Evolutionary conservation across 1,284 basidiomycete species (phyloP).

Genomic region (Leccinum fallax): DNA sequence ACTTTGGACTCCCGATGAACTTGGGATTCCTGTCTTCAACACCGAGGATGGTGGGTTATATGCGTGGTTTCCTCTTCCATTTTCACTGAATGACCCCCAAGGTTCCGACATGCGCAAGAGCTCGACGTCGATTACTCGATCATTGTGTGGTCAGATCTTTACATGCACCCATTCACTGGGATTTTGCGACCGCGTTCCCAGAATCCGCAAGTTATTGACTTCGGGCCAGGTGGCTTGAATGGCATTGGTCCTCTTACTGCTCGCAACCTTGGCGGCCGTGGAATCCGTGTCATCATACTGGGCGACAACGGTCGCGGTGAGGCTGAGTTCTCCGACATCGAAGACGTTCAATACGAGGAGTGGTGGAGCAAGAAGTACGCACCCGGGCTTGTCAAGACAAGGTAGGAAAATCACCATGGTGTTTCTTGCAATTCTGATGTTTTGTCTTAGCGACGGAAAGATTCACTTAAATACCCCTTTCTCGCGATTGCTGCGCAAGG

Average conservation of each 20-base stretch:
- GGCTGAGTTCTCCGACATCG: constrained; percentile 80
- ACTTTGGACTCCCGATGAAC: constrained; percentile 75
- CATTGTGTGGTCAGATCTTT: constrained; percentile 93
- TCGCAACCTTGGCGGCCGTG: constrained; percentile 90
- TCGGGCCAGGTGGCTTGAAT: constrained; percentile 92
- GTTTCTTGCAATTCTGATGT: constrained; percentile 14
- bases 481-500: constrained; percentile 92
- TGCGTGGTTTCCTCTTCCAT: constrained; percentile 5
- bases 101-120: constrained; percentile 80
- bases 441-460: constrained; percentile 72
- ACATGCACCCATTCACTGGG: constrained; percentile 90
- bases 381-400: constrained; percentile 87
- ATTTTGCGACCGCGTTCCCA: constrained; percentile 86
- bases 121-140: constrained; percentile 71
- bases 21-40: constrained; percentile 87
- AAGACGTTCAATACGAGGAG: constrained; percentile 73
- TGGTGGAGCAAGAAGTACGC: constrained; percentile 92
- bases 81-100: constrained; percentile 37
- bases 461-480: constrained; percentile 95
- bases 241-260: constrained; percentile 93
- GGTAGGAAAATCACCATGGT: constrained; percentile 48
- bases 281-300: constrained; percentile 85
- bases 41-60: constrained; percentile 81
- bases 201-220: constrained; percentile 90
- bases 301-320: constrained; percentile 87